These are phyloP conservation scores for Yamadazyma sp. DNA, from an alignment of 805 yeast species.

Conservation along the genomic window DNA sequence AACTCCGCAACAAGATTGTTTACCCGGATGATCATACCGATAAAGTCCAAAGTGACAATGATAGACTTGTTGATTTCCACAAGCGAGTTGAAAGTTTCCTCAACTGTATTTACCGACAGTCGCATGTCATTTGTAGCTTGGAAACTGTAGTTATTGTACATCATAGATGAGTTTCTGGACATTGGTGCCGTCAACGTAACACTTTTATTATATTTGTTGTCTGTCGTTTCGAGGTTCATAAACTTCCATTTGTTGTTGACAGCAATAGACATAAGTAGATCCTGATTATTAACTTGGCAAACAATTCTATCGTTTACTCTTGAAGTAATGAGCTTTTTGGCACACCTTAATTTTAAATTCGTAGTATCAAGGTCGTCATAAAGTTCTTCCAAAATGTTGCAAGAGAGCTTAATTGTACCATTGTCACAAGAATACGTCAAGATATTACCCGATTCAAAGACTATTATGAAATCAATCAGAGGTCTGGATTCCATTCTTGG, in stretches of 20 bases:
- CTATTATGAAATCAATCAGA: conserved; percentile 51
- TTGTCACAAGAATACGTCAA: conserved; percentile 49
- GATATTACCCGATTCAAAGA: conserved; percentile 52
- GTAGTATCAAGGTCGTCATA: conserved; percentile 12
- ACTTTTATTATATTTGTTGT: conserved; percentile 43
- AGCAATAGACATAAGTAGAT: conserved; percentile 59
- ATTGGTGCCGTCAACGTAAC: conserved; percentile 9
- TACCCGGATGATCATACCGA: conserved; percentile 71
- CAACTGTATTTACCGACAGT: no score
- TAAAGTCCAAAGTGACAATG: conserved; percentile 61
- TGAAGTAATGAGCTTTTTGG: conserved; percentile 62
- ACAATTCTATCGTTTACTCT: conserved; percentile 73
- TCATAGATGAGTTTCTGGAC: conserved; percentile 11
- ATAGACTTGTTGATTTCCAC: conserved; percentile 32
- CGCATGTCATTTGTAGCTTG: not conserved
- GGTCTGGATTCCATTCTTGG: conserved; percentile 18
- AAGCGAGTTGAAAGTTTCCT: conserved; percentile 7
- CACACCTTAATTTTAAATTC: conserved; percentile 41
- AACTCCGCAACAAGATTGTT: conserved; percentile 57
- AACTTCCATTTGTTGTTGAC: conserved; percentile 68
- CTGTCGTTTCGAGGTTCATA: conserved; percentile 48
- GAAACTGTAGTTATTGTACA: conserved; percentile 11
- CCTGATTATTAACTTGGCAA: conserved; percentile 48
- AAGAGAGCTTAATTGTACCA: conserved; percentile 37
- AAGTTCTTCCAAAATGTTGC: conserved; percentile 24